Percentiles rank a stretch among this genome's conserved stretches.
Conservation (phyloP, 352 stramenopile species). For the Phytophthora sojae region DNA sequence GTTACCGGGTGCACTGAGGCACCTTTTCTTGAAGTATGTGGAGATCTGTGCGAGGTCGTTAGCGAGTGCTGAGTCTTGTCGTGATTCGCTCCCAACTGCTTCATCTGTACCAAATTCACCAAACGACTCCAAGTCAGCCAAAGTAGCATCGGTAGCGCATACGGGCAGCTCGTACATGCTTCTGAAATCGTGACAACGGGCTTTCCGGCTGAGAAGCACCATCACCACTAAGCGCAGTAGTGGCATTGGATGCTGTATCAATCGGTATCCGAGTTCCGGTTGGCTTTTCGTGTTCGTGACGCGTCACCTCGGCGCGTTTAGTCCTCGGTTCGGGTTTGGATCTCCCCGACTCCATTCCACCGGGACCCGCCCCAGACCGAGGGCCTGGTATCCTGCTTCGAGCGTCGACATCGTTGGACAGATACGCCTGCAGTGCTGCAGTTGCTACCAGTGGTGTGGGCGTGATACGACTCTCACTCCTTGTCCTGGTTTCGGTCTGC, state of each 20-base stretch:
- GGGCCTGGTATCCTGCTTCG: conserved; percentile 18
- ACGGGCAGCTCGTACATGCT: conserved; percentile 32
- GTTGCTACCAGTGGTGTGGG: conserved; percentile 9
- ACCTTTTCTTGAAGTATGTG: background rate
- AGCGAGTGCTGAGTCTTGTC: background rate
- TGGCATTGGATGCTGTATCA: background rate
- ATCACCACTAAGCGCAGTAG: background rate
- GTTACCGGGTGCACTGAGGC: background rate
- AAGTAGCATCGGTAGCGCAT: background rate
- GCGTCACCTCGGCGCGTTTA: background rate
- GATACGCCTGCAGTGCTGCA: conserved; percentile 21
- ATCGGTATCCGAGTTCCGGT: background rate
- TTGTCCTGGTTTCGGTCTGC: conserved; percentile 5
- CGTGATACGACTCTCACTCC: background rate
- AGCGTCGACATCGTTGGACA: conserved; percentile 25
- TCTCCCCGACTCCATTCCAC: background rate
- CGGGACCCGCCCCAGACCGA: background rate
- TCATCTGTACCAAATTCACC: conserved; percentile 16
- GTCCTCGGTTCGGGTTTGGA: background rate
- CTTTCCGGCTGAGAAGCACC: conserved; percentile 25
- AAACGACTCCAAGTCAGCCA: conserved; percentile 12
- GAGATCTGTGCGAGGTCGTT: too few species aligned
- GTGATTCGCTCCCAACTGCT: conserved; percentile 1
- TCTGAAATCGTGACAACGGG: conserved; percentile 55
- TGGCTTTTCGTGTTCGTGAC: background rate